Evolutionary conservation across 2,329 filamentous ascomycete genomes (phyloP).

Genomic region (Dothiorella sarmentorum): DNA sequence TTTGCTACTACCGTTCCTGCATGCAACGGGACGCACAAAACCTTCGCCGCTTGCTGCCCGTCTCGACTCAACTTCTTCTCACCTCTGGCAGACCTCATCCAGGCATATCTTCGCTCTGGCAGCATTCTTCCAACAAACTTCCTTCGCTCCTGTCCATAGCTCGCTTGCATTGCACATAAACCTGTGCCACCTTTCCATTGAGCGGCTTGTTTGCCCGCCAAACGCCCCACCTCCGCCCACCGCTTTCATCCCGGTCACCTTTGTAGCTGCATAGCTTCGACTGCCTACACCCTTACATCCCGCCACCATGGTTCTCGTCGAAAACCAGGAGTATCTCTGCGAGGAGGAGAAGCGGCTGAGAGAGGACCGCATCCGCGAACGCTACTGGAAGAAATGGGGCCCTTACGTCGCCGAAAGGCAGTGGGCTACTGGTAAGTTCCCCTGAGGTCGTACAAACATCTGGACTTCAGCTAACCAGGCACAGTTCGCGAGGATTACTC

Average conservation of each 20-base stretch:
- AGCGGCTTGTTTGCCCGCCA: neutral
- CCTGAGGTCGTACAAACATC: neutral
- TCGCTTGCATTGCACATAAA: slow-evolving; percentile 11
- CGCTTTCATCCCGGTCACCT: neutral
- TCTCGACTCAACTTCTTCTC: neutral
- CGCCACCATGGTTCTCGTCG: slow-evolving; percentile 76
- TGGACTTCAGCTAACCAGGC: slow-evolving; percentile 28
- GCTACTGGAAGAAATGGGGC: slow-evolving; percentile 99
- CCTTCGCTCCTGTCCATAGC: neutral
- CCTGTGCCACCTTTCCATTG: slow-evolving; percentile 8
- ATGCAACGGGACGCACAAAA: slow-evolving; percentile 13
- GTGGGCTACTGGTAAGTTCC: slow-evolving; percentile 83
- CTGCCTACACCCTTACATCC: neutral
- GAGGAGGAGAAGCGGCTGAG: slow-evolving; percentile 87
- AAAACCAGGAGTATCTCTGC: slow-evolving; percentile 81
- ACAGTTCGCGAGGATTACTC: slow-evolving; percentile 88
- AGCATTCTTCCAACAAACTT: neutral
- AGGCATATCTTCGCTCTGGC: neutral
- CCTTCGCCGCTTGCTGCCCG: neutral
- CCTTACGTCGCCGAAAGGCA: slow-evolving; percentile 90
- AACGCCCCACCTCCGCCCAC: neutral
- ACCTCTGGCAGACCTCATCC: neutral
- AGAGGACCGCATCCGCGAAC: slow-evolving; percentile 75
- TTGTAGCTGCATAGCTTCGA: neutral
- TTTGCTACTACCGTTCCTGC: slow-evolving; percentile 16